Percentiles rank a stretch among this genome's conserved stretches.
Evolutionary conservation across 148 eudicot genomes (phyloP).

Genomic region (Cornus kousa): DNA sequence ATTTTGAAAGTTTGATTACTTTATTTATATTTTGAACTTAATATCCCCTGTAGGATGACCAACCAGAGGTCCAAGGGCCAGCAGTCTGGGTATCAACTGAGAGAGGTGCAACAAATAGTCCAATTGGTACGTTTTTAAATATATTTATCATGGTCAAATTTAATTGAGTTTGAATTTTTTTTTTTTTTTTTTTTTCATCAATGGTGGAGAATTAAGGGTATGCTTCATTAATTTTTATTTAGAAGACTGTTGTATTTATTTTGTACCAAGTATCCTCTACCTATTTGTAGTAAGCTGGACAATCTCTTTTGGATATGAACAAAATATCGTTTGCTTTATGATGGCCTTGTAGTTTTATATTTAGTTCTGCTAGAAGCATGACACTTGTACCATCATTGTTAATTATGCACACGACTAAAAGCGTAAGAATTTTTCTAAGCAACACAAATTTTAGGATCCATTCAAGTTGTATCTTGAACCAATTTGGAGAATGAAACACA

Average conservation of each 20-base stretch:
- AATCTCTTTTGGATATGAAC: not conserved
- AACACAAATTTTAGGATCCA: not conserved
- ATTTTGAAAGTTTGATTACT: not conserved
- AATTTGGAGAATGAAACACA: not conserved
- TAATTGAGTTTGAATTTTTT: not conserved
- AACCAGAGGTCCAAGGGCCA: constrained; percentile 94
- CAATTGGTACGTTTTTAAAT: constrained; percentile 61
- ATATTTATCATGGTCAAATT: not conserved
- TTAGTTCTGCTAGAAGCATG: not conserved
- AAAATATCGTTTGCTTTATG: not conserved
- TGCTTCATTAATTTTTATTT: not conserved
- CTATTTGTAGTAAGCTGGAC: not conserved
- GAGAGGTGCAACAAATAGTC: constrained; percentile 83
- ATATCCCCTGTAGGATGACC: constrained; percentile 61
- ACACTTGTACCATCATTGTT: not conserved
- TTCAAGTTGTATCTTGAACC: not conserved
- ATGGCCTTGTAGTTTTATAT: not conserved
- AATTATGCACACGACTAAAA: not conserved
- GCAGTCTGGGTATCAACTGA: constrained; percentile 89
- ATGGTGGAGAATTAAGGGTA: not conserved
- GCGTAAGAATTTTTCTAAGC: not conserved
- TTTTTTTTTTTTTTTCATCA: not conserved
- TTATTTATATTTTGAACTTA: not conserved
- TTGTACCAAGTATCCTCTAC: not conserved
- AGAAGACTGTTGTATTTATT: not conserved